These are phyloP conservation scores for Bruguiera gymnorhiza DNA, from an alignment of 345 rosid species.

Conservation along the genomic window DNA sequence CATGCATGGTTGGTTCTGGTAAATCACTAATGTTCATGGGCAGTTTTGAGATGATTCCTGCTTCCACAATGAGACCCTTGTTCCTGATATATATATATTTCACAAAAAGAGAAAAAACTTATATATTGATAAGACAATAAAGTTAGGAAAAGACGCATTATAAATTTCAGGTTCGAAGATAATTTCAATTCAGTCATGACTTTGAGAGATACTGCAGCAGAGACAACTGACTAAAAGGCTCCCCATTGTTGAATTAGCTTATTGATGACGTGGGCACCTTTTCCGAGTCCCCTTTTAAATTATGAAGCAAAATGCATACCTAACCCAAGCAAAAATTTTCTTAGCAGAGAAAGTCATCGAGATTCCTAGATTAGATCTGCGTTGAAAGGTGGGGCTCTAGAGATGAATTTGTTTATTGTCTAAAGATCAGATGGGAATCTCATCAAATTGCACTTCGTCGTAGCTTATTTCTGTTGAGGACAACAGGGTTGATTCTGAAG, in stretches of 20 bases:
- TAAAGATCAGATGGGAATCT: slow-evolving; percentile 30
- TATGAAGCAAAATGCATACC: neutral
- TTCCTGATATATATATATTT: slow-evolving; percentile 43
- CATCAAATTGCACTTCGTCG: slow-evolving; percentile 17
- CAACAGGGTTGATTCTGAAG: no score
- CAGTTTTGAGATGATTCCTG: slow-evolving; percentile 68
- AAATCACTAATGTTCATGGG: slow-evolving; percentile 41
- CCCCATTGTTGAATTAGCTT: slow-evolving; percentile 6
- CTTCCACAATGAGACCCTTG: slow-evolving; percentile 76
- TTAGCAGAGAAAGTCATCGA: slow-evolving; percentile 33
- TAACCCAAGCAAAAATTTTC: slow-evolving; percentile 2
- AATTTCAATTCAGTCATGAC: slow-evolving; percentile 6
- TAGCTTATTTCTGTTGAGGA: no score
- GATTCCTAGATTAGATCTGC: slow-evolving; percentile 39
- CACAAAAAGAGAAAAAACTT: neutral
- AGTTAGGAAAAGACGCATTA: neutral
- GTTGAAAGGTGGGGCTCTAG: slow-evolving; percentile 35
- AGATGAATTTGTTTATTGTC: slow-evolving; percentile 11
- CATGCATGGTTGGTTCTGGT: slow-evolving; percentile 53
- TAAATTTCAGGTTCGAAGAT: no score
- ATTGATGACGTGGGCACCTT: neutral
- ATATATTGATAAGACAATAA: neutral
- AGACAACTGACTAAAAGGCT: slow-evolving; percentile 4
- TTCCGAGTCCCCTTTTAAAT: neutral
- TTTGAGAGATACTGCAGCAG: neutral